A percentile compares a stretch with the other conserved stretches of the same genome.
Evolutionary conservation across 1,284 basidiomycete species (phyloP).

Genomic region (Singerocomus rubriflavus): DNA sequence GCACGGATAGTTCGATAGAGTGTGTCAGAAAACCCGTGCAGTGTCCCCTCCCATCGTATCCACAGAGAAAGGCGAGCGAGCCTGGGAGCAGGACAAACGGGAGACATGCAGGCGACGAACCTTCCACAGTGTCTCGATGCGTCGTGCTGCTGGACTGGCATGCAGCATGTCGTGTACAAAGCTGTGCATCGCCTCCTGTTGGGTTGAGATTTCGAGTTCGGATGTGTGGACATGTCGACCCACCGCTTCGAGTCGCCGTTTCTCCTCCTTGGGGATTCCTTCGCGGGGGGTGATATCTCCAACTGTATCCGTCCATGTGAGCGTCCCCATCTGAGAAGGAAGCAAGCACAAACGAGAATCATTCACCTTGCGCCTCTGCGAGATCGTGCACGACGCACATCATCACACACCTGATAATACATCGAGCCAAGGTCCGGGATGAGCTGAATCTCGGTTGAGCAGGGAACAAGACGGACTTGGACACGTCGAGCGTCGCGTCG

Average conservation of each 20-base stretch:
- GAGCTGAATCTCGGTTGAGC: no score
- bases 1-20: neutral
- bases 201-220: neutral
- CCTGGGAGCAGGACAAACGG: neutral
- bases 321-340: neutral
- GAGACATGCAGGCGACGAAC: conserved; percentile 39
- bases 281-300: conserved; percentile 94
- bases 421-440: no score
- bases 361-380: conserved; percentile 85
- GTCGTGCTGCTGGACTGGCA: conserved; percentile 70
- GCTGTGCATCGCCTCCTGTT: conserved; percentile 85
- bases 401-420: conserved; percentile 70
- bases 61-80: neutral
- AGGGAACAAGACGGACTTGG: conserved; percentile 51
- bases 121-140: conserved; percentile 80
- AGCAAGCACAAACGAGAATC: no score
- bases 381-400: conserved; percentile 93
- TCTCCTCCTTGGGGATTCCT: conserved; percentile 80
- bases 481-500: conserved; percentile 69
- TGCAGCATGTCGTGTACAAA: conserved; percentile 91
- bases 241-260: conserved; percentile 72
- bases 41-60: neutral
- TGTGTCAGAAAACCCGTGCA: neutral
- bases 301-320: conserved; percentile 43
- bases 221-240: neutral